Base-by-base conservation (phyloP, 2,329 filamentous ascomycete species). In the Microcyclosporella mali region DNA sequence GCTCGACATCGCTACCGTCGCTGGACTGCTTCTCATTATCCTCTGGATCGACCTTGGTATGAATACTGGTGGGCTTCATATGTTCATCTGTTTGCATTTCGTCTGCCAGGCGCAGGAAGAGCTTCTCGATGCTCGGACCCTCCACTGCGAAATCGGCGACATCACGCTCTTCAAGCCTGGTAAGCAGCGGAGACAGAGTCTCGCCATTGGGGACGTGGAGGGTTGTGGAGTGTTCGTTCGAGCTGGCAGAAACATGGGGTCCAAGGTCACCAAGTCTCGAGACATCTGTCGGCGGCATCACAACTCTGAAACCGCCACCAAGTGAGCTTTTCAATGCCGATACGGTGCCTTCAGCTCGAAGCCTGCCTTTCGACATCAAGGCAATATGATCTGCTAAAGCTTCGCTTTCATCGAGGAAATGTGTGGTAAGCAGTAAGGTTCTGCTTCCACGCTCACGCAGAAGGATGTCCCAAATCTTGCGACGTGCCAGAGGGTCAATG, bases 391-490 rank as follows among this genome's bases (percentile, higher is more conserved):
- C 88, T 0, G 88, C 83, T 1, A 95, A 73, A 1, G 94, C 72
- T 59, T 94, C 88, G 1, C 88, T 88, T 65, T 95, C 88, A 57
- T 95, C 88, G 9, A 95, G 72, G 62, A 94, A 94, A 62, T 95
- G 88, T 0, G 88, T 95, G 0, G 88, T 95, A 41, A 94, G 66
- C 28, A 95, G 78, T 49, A 94, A 82, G 0, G 88, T 94, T 31
- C 88, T 73, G 40, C 72, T 72, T 18, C 87, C 87, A 45, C 88
- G 78, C 63, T 94, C 88, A 3, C 83, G 83, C 14, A 94, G 71
- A 16, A 95, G 70, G 46, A 95, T 95, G 51, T 94, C 86, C 88
- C 88, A 94, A 18, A 95, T 85, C 66, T 92, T 94, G 18, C 88
- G 73, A 36, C 88, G 75, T 12, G 84, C 88, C 1, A 95, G 69